phyloP scores from a whole-genome alignment of 495 filamentous ascomycete genomes.

The Tetracladium setigerum region DNA sequence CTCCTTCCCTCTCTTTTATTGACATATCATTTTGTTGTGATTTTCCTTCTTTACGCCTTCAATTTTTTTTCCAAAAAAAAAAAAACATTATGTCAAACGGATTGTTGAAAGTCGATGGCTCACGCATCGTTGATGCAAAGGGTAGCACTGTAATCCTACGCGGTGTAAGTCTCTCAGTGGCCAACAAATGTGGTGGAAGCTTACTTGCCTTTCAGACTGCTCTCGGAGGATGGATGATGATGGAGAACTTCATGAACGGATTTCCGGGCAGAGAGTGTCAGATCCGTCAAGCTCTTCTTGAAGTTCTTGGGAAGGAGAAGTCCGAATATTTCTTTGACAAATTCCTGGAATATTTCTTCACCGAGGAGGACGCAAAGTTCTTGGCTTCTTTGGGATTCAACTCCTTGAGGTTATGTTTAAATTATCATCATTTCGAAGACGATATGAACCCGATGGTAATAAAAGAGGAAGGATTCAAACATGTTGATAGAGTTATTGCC shows the following conservation, averaged over 20 bases:
- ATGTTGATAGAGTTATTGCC: slow-evolving; percentile 51
- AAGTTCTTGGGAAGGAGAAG: slow-evolving; percentile 43
- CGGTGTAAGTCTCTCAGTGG: neutral
- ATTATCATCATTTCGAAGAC: slow-evolving; percentile 59
- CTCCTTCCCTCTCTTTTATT: neutral
- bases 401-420: slow-evolving; percentile 57
- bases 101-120: neutral
- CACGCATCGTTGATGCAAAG: neutral
- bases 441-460: slow-evolving; percentile 52
- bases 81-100: neutral
- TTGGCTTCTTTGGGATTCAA: slow-evolving; percentile 51
- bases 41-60: neutral
- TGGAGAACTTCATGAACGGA: slow-evolving; percentile 67
- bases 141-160: neutral
- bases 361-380: slow-evolving; percentile 51
- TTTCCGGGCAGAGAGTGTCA: slow-evolving; percentile 53
- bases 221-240: slow-evolving; percentile 34
- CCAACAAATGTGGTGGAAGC: no score
- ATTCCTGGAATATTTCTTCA: slow-evolving; percentile 60
- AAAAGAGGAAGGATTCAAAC: slow-evolving; percentile 49
- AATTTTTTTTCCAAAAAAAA: no score
- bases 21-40: neutral
- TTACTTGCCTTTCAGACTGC: slow-evolving; percentile 3
- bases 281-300: slow-evolving; percentile 45
- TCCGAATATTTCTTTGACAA: slow-evolving; percentile 40